A percentile compares a stretch with the other conserved stretches of the same genome.
Evolutionary conservation across 257 asterid genomes (phyloP).

Genomic region (Pogostemon cablin): DNA sequence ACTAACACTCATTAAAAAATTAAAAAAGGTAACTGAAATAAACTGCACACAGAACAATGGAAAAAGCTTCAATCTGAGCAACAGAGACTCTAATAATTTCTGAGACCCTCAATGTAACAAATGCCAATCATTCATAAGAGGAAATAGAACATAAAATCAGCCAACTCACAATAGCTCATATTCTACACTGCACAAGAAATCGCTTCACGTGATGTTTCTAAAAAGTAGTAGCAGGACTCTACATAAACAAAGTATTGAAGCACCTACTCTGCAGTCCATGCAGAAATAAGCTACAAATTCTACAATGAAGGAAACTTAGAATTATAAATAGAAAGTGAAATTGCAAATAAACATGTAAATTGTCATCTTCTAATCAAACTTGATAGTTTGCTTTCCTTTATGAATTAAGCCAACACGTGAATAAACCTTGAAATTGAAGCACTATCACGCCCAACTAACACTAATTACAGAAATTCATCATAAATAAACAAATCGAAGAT

Average conservation of each 20-base stretch:
- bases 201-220: not conserved
- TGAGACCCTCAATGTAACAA: not conserved
- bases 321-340: not conserved
- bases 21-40: not conserved
- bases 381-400: not conserved
- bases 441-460: not conserved
- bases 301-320: not conserved
- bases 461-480: not conserved
- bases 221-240: not conserved
- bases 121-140: not conserved
- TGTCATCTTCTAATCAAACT: slow-evolving; percentile 6
- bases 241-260: not conserved
- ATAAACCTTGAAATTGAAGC: slow-evolving; percentile 27
- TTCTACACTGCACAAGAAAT: slow-evolving; percentile 15
- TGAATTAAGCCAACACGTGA: not conserved
- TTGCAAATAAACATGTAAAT: slow-evolving; percentile 10
- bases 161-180: not conserved
- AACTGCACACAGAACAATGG: not conserved
- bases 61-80: not conserved
- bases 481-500: not conserved
- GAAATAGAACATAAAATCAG: not conserved
- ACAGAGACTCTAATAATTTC: not conserved
- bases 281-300: not conserved
- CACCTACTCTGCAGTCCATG: not conserved
- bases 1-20: not conserved